Conservation (phyloP, 129 eudicot species). For the Sambucus nigra region DNA sequence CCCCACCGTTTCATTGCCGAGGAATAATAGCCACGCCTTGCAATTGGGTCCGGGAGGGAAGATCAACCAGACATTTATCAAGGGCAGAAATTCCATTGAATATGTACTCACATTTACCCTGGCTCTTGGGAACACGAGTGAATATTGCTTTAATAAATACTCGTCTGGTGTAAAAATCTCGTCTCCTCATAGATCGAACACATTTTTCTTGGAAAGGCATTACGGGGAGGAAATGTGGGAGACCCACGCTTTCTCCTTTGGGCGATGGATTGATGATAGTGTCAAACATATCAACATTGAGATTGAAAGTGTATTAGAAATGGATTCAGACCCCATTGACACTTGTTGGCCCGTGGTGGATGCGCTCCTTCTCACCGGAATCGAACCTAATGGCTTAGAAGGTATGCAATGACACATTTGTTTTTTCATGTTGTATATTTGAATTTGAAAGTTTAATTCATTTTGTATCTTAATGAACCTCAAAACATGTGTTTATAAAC, state of each 20-base stretch:
- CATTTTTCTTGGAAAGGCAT: slow-evolving; percentile 12
- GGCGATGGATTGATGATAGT: slow-evolving; percentile 3
- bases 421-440: no score
- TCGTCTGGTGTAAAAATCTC: slow-evolving; percentile 27
- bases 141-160: slow-evolving; percentile 11
- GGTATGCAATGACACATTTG: no score
- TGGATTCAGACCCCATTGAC: background rate
- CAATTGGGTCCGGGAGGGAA: slow-evolving; percentile 36
- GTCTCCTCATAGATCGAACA: slow-evolving; percentile 12
- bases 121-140: slow-evolving; percentile 13
- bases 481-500: no score
- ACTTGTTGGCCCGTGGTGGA: slow-evolving; percentile 30
- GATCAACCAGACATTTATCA: slow-evolving; percentile 31
- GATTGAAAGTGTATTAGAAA: slow-evolving; percentile 12
- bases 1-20: slow-evolving; percentile 10
- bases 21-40: slow-evolving; percentile 28
- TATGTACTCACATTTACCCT: slow-evolving; percentile 34
- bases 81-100: background rate
- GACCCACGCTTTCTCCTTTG: slow-evolving; percentile 24
- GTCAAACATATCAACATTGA: slow-evolving; percentile 16
- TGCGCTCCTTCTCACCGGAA: slow-evolving; percentile 12
- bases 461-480: no score
- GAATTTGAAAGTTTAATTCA: no score
- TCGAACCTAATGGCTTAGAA: slow-evolving; percentile 6
- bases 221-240: slow-evolving; percentile 24